phyloP scores from a whole-genome alignment of 306 rosid species.

The Ammopiptanthus mongolicus region DNA sequence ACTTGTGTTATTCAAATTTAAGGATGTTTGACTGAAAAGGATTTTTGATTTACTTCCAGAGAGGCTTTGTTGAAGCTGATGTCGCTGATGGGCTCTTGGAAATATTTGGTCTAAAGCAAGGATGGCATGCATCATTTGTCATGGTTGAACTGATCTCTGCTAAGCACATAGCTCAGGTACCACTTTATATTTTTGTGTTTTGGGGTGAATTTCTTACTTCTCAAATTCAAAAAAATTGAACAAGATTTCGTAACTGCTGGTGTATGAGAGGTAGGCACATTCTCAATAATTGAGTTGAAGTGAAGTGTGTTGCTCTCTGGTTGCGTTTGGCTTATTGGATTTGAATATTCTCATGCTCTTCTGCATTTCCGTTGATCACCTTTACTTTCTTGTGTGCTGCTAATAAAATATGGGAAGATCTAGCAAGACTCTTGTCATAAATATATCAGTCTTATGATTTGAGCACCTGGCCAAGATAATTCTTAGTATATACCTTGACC shows the following conservation, averaged over 20 bases:
- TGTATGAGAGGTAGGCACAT: not conserved
- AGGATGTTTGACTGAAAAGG: not conserved
- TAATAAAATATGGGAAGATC: constrained; percentile 7
- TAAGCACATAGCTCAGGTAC: constrained; percentile 96
- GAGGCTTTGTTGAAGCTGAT: constrained; percentile 91
- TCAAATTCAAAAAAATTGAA: not conserved
- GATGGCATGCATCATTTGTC: constrained; percentile 99
- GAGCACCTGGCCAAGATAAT: not conserved
- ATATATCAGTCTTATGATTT: not conserved
- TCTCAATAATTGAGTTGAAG: not conserved
- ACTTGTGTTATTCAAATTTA: constrained; percentile 1
- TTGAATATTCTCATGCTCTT: not conserved
- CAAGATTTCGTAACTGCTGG: not conserved
- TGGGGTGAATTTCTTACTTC: not conserved
- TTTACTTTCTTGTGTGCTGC: not conserved
- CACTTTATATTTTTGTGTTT: not conserved
- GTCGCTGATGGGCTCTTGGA: constrained; percentile 92
- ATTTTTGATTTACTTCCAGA: constrained; percentile 41
- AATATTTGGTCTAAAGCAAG: constrained; percentile 95
- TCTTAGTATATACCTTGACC: not conserved
- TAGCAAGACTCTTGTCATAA: not conserved
- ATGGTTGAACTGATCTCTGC: constrained; percentile 94
- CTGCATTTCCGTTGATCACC: not conserved
- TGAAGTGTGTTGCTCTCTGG: not conserved
- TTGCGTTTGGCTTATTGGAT: constrained; percentile 8